Conservation (phyloP, 2,329 filamentous ascomycete species). For the Rhynchosporium secalis region DNA sequence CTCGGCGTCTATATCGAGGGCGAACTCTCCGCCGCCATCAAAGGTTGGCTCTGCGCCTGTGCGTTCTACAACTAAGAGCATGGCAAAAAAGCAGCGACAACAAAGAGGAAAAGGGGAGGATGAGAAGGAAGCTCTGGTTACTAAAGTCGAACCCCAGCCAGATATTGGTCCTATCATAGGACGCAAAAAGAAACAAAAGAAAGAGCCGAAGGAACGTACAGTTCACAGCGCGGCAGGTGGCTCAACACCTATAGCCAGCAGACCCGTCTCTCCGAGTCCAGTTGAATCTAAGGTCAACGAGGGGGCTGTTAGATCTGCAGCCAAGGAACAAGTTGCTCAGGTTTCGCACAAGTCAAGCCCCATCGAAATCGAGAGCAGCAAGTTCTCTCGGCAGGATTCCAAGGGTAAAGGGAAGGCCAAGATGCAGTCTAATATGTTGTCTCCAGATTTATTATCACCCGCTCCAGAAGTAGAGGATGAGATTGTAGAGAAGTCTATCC, state of each 20-base stretch:
- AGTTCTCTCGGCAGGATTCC: slow-evolving; percentile 18
- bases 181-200: slow-evolving; percentile 84
- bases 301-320: slow-evolving; percentile 14
- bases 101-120: slow-evolving; percentile 62
- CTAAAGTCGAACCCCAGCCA: slow-evolving; percentile 45
- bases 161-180: slow-evolving; percentile 70
- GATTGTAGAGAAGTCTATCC: slow-evolving; percentile 33
- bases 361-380: slow-evolving; percentile 26
- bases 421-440: slow-evolving; percentile 23
- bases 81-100: slow-evolving; percentile 74
- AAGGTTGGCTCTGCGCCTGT: slow-evolving; percentile 69
- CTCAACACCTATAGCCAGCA: slow-evolving; percentile 35
- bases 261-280: slow-evolving; percentile 33
- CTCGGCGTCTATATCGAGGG: slow-evolving; percentile 70
- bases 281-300: slow-evolving; percentile 19
- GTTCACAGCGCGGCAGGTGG: slow-evolving; percentile 37
- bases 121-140: slow-evolving; percentile 55
- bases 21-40: slow-evolving; percentile 67
- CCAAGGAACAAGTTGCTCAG: slow-evolving; percentile 14
- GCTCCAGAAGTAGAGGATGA: slow-evolving; percentile 35
- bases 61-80: slow-evolving; percentile 72
- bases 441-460: slow-evolving; percentile 27
- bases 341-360: slow-evolving; percentile 17
- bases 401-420: slow-evolving; percentile 35
- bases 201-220: slow-evolving; percentile 71